These are phyloP conservation scores for Exophiala bonariae DNA, from an alignment of 2,329 filamentous ascomycete genomes.

Conservation along the genomic window DNA sequence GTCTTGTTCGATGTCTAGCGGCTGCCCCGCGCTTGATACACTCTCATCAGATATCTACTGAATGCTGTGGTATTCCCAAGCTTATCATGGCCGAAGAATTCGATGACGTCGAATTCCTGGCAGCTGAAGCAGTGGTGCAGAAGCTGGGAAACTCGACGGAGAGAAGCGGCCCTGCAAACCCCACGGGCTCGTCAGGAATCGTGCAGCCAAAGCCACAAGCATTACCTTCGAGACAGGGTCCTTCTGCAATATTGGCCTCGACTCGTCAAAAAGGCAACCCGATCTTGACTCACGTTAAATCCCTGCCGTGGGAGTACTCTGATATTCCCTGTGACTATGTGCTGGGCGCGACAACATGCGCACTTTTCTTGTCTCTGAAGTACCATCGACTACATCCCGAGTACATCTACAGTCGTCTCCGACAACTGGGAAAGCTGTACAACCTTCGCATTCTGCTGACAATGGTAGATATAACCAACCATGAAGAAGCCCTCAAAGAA, in stretches of 20 bases:
- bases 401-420: conserved; percentile 94
- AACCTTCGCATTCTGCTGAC: conserved; percentile 80
- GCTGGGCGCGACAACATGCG: conserved; percentile 82
- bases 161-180: conserved; percentile 25
- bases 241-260: conserved; percentile 84
- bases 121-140: conserved; percentile 41
- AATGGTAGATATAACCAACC: conserved; percentile 94
- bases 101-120: conserved; percentile 46
- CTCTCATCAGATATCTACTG: no score
- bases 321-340: conserved; percentile 96
- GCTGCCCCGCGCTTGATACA: no score
- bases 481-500: conserved; percentile 85
- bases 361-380: conserved; percentile 89
- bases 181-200: conserved; percentile 51
- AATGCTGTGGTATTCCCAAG: no score
- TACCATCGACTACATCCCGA: conserved; percentile 97
- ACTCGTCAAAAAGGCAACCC: conserved; percentile 94
- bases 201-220: conserved; percentile 88
- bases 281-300: conserved; percentile 77
- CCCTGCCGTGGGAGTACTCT: conserved; percentile 91
- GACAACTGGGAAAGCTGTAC: conserved; percentile 80
- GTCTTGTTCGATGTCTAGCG: no score
- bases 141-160: conserved; percentile 36
- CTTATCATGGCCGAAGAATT: conserved; percentile 54
- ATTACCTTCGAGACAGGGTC: conserved; percentile 65